These are phyloP conservation scores for Anisogramma anomala DNA, from an alignment of 2,329 filamentous ascomycete species.

Conservation along the genomic window DNA sequence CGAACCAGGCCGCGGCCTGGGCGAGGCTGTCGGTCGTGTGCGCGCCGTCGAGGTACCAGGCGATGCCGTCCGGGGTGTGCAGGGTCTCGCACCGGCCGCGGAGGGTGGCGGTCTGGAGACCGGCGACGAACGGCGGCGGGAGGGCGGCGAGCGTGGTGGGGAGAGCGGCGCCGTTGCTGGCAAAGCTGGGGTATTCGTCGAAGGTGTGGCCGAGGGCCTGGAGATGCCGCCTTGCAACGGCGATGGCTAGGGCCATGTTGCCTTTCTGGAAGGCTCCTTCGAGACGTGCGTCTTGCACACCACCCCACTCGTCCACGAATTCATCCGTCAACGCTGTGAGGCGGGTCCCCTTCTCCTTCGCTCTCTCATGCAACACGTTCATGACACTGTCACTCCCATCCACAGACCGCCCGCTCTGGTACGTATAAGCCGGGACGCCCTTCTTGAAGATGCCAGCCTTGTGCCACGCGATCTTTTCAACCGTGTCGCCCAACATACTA, in stretches of 20 bases:
- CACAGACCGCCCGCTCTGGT: too few species aligned
- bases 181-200: too few species aligned
- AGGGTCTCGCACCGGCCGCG: slow-evolving; percentile 66
- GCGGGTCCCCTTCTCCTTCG: slow-evolving; percentile 38
- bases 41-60: slow-evolving; percentile 85
- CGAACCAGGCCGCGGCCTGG: slow-evolving; percentile 74
- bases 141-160: slow-evolving; percentile 24
- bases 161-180: slow-evolving; percentile 18
- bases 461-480: slow-evolving; percentile 61
- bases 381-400: too few species aligned
- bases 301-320: slow-evolving; percentile 27
- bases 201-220: slow-evolving; percentile 18
- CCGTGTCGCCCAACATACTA: slow-evolving; percentile 47
- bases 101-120: slow-evolving; percentile 64
- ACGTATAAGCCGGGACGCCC: slow-evolving; percentile 47
- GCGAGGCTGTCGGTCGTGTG: slow-evolving; percentile 86
- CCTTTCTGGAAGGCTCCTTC: slow-evolving; percentile 46
- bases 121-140: slow-evolving; percentile 54
- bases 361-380: slow-evolving; percentile 45
- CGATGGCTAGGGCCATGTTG: slow-evolving; percentile 39
- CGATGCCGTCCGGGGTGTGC: slow-evolving; percentile 37
- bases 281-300: slow-evolving; percentile 29
- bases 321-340: slow-evolving; percentile 37
- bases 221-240: slow-evolving; percentile 39
- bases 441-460: slow-evolving; percentile 60